Conservation (phyloP, 139 green algal genomes). For the Chlorella sp. region DNA sequence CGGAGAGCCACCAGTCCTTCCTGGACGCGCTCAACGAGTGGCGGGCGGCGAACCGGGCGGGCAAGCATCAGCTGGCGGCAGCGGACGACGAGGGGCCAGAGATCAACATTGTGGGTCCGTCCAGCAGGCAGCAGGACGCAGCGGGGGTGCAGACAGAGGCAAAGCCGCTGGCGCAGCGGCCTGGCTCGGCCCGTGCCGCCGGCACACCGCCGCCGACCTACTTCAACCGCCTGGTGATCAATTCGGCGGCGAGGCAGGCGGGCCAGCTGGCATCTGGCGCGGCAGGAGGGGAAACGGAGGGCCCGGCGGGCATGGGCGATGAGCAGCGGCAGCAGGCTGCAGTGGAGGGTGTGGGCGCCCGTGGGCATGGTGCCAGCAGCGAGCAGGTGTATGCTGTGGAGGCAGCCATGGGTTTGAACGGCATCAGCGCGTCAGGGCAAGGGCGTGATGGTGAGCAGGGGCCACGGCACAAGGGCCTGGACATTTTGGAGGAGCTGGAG, state of each 20-base stretch:
- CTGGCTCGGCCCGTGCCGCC: too few species aligned
- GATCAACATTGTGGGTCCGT: too few species aligned
- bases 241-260: conserved; percentile 5
- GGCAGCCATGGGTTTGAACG: neutral
- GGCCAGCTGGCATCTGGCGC: neutral
- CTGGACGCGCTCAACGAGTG: conserved; percentile 40
- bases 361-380: neutral
- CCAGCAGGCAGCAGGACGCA: too few species aligned
- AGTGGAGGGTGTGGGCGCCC: neutral
- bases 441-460: neutral
- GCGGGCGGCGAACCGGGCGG: conserved; percentile 20
- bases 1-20: conserved; percentile 34
- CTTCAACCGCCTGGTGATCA: conserved; percentile 22
- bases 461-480: conserved; percentile 6
- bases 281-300: neutral
- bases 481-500: conserved; percentile 23
- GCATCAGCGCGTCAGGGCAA: neutral
- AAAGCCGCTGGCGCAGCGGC: too few species aligned
- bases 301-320: too few species aligned
- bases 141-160: too few species aligned
- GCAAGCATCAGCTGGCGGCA: neutral
- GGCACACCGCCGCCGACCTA: conserved; percentile 3
- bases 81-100: too few species aligned
- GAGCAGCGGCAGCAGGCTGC: neutral
- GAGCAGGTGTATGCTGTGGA: neutral